Base-by-base conservation (phyloP, 345 rosid species). In the Populus euphratica region DNA sequence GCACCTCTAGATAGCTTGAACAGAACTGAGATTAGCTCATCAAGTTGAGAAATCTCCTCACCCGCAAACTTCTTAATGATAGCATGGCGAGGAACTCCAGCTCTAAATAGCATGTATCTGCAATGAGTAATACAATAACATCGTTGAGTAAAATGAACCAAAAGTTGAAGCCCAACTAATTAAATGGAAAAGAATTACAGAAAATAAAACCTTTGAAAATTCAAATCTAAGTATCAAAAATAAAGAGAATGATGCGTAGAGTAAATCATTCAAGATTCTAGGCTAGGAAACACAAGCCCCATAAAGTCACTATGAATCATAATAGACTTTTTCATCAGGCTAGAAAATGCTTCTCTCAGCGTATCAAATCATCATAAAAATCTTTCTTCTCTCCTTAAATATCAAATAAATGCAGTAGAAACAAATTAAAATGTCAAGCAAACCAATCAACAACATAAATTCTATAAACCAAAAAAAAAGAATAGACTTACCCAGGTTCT, bases 61-160 rank as follows among this genome's bases (percentile, higher is more conserved):
- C 92, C 93, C 73, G 93, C 93, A 87, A 96, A 88, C 85, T 91
- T 96, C 88, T 88, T 90, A 75, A 96, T 93, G 78, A 96, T 91
- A 72, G 99, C 97, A 86, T 93, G 99, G 68, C 98, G 92, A 80
- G 96, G 94, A 78, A 96, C 93, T 81, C 96, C 99, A n/a, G 98
- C 99, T 88, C 94, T 90, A 86, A 78, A 89, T 73, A 96, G 87
- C 98, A 92, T 93, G 73, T 96, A 96, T 79, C 99, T 96, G 91
- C 86, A 86, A 78, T 7, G 78, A 39, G 74, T 62, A 70, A 62
- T 47, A 77, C 61, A 64, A 44, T 25, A 0, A 13, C 63, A 13
- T 47, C 52, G 0, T 47, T 47, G 16, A 47, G 52, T 47, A 14
- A 4, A 47, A 47, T 47, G 18, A 16, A 47, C 52, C 52, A 47